Base-by-base conservation (phyloP, 108 stramenopile genomes). In the Schizochytrium sp. region DNA sequence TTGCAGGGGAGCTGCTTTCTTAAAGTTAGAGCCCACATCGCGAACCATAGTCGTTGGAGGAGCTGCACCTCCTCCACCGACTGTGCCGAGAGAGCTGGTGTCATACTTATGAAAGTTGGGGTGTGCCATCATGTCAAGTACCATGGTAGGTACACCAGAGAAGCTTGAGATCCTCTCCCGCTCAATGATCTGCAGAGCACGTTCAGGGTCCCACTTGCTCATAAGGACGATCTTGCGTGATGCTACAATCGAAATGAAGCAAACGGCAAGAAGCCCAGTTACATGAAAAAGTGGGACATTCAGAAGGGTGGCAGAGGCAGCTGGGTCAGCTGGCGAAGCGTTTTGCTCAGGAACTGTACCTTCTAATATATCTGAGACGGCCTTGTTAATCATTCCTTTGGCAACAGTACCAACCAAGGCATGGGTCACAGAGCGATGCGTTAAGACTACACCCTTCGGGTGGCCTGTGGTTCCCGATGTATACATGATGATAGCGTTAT, bases 371-470 rank as follows among this genome's bases (percentile, higher is more conserved):
- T 69, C 28, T 8, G 45, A 46, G 61, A 88, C 91, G 3, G 76
- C 87, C n/a, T 88, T 40, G 76, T 55, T 55, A 2, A 57, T 19
- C 15, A 89, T 0, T 12, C 45, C 87, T 10, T 87, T 61, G 19
- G 55, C 72, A 8, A 60, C 19, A 28, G 91, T 89, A 15, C 94
- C 87, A 8, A 87, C 55, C 3, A 88, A 69, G 40, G 60, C 72
- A 1, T 95, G 91, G 88, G 96, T 89, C n/a, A 91, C 28, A 50
- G 19, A 61, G 3, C 17, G n/a, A 3, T 87, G 89, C 41, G 46
- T 89, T 46, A 87, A 60, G 2, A 93, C 92, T 12, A 93, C 93
- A 4, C 91, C 91, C 87, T 91, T 91, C n/a, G 91, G 91, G 13
- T 55, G 64, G 10, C 91, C 90, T 3, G 91, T 90, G 12, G 91